phyloP scores from a whole-genome alignment of 164 flowering plant genomes.

The Kingdonia uniflora region DNA sequence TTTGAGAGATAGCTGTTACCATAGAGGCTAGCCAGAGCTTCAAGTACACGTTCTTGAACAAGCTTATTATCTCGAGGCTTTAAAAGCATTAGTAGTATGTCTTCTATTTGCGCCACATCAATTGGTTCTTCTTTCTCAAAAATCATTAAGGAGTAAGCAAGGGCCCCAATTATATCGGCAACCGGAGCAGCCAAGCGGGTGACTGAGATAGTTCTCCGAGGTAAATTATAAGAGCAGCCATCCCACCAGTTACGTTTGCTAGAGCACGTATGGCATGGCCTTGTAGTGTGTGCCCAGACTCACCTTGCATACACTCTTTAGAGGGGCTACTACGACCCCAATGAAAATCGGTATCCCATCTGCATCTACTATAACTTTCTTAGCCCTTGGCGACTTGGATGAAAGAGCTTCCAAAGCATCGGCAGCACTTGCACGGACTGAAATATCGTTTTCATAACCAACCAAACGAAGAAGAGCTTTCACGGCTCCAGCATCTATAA shows the following conservation, averaged over 20 bases:
- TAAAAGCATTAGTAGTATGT: conserved; percentile 41
- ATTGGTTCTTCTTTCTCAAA: conserved; percentile 53
- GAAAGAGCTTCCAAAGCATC: conserved; percentile 82
- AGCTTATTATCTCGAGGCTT: conserved; percentile 75
- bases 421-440: conserved; percentile 84
- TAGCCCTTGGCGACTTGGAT: conserved; percentile 49
- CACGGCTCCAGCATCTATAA: conserved; percentile 68
- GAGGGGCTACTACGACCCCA: conserved; percentile 90
- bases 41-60: conserved; percentile 76
- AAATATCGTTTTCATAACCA: conserved; percentile 49
- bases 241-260: conserved; percentile 77
- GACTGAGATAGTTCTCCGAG: conserved; percentile 75
- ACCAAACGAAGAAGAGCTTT: conserved; percentile 51
- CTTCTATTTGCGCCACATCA: conserved; percentile 48
- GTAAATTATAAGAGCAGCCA: conserved; percentile 52
- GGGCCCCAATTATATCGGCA: conserved; percentile 84
- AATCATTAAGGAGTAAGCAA: conserved; percentile 76
- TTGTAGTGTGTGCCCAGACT: conserved; percentile 52
- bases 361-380: conserved; percentile 53
- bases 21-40: conserved; percentile 86
- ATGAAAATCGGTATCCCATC: conserved; percentile 58
- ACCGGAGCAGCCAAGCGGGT: conserved; percentile 72
- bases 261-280: conserved; percentile 60
- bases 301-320: conserved; percentile 81
- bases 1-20: conserved; percentile 49